phyloP scores from a whole-genome alignment of 768 basidiomycete genomes.

The Mycena capillaripes region DNA sequence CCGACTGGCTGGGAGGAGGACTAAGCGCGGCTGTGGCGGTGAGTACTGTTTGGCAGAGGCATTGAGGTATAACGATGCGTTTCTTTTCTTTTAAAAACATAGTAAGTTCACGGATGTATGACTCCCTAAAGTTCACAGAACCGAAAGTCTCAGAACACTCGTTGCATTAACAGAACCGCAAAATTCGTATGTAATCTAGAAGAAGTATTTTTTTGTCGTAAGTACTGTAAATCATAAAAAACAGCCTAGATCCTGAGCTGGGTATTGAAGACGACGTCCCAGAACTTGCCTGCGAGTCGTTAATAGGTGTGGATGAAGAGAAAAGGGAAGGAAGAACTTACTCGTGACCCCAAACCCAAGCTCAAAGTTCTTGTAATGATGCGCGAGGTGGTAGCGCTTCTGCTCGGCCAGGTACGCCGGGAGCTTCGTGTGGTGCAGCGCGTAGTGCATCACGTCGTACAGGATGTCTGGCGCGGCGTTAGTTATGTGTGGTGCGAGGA shows the following conservation, averaged over 20 bases:
- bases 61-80: no score
- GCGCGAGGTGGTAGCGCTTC: constrained; percentile 98
- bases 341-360: constrained; percentile 98
- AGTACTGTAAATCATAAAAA: background rate
- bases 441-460: constrained; percentile 95
- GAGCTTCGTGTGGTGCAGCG: constrained; percentile 90
- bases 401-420: constrained; percentile 90
- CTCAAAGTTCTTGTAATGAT: constrained; percentile 99
- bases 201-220: no score
- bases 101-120: no score
- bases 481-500: background rate
- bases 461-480: constrained; percentile 69
- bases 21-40: constrained; percentile 5
- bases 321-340: constrained; percentile 48
- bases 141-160: no score
- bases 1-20: background rate
- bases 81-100: no score
- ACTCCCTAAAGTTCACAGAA: no score
- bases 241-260: constrained; percentile 69
- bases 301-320: background rate
- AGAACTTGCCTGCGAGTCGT: constrained; percentile 78
- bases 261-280: constrained; percentile 95
- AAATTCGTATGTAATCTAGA: no score
- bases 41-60: no score
- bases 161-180: no score